Percentiles rank a stretch among this genome's conserved stretches.
Evolutionary conservation across 495 filamentous ascomycete species (phyloP).

Genomic region (Tuber indicum): DNA sequence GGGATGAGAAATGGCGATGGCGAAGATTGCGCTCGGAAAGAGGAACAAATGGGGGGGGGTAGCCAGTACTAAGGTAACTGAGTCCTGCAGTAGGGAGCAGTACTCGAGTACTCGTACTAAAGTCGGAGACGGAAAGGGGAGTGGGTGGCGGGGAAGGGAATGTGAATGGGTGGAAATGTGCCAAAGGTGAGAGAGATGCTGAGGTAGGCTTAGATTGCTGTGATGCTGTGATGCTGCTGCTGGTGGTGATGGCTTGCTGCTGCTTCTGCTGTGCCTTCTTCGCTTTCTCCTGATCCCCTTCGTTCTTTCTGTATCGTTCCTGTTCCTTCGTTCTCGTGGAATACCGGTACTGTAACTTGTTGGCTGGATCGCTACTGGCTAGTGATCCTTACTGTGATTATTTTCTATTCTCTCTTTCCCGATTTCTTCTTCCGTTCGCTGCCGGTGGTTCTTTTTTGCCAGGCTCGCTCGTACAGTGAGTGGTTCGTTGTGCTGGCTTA

Average conservation of each 20-base stretch:
- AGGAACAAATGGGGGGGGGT: not conserved
- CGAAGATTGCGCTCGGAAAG: not conserved
- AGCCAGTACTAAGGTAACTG: not conserved
- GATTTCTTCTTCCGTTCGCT: not conserved
- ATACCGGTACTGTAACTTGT: not conserved
- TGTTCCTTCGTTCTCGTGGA: not conserved
- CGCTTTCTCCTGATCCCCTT: not conserved
- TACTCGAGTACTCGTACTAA: not conserved
- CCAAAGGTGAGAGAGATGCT: not conserved
- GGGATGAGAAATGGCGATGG: not conserved
- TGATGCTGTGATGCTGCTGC: not conserved
- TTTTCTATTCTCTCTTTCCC: not conserved
- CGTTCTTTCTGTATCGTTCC: not conserved
- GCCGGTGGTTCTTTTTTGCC: slow-evolving; percentile 18
- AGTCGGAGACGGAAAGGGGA: not conserved
- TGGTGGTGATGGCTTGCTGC: not conserved
- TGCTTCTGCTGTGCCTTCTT: not conserved
- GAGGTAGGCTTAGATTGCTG: not conserved
- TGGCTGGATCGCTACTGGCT: not conserved
- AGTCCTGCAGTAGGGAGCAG: not conserved
- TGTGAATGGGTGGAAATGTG: not conserved
- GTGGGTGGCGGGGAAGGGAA: slow-evolving; percentile 4
- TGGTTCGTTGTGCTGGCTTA: slow-evolving; percentile 22
- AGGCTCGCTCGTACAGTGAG: not conserved
- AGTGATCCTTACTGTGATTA: not conserved